Conservation (phyloP, 352 stramenopile genomes). For the Pythium apleroticum region DNA sequence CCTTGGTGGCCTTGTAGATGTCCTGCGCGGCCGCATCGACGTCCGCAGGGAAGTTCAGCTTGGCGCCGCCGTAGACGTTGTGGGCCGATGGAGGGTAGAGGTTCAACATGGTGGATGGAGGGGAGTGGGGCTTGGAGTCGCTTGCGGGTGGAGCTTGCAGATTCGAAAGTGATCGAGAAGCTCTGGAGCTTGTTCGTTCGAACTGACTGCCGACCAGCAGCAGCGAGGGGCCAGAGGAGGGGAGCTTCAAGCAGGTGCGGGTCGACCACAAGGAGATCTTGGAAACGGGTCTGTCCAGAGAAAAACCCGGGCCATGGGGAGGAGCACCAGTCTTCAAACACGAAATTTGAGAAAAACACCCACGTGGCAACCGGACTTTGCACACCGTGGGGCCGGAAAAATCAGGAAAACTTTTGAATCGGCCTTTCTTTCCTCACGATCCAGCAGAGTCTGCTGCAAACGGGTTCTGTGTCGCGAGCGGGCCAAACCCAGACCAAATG, state of each 20-base stretch:
- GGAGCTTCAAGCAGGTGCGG: constrained; percentile 17
- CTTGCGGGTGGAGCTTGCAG: constrained; percentile 15
- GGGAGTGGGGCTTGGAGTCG: constrained; percentile 5
- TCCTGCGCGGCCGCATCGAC: constrained; percentile 53
- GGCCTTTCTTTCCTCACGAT: background rate
- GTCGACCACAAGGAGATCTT: background rate
- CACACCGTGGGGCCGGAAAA: background rate
- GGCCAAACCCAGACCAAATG: constrained; percentile 8
- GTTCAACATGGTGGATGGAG: constrained; percentile 56
- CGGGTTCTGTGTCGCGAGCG: constrained; percentile 19
- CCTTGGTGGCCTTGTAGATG: constrained; percentile 68
- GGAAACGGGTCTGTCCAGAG: constrained; percentile 1
- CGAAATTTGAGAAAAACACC: constrained; percentile 3
- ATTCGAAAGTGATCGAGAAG: constrained; percentile 33
- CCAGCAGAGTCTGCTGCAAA: too few species aligned
- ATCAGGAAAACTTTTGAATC: background rate
- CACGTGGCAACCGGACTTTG: background rate
- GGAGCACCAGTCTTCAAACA: background rate
- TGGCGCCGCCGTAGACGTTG: constrained; percentile 51
- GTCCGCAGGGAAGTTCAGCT: constrained; percentile 40
- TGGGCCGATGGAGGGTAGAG: constrained; percentile 73
- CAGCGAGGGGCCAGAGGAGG: background rate
- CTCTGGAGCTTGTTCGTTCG: background rate
- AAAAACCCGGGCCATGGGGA: background rate
- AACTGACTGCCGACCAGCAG: background rate